Evolutionary conservation across 2,329 filamentous ascomycete genomes (phyloP), one percentile per base, ranked within the genome.

Genomic region (Pyricularia pennisetigena): DNA sequence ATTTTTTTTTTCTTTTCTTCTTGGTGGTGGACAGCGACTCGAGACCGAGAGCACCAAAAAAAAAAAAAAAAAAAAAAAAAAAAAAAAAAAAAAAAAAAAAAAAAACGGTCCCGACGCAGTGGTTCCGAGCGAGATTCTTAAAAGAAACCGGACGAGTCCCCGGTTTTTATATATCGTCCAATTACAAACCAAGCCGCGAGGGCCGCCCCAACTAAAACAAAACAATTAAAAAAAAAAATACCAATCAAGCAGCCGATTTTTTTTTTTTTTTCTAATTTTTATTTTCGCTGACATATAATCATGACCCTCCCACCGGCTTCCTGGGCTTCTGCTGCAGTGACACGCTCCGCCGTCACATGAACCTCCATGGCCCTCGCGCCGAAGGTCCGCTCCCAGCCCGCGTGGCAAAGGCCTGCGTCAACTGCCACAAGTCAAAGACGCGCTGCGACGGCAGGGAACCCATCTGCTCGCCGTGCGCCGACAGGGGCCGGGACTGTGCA

Each of bases 321-420:
- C 20, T n/a, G 41, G 20, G 20, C 41, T 49, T 49, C 16, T 49
- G n/a, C 23, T 23, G 10, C 24, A 67, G 65, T 7, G 65, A 67
- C 32, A 67, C 65, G 8, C 65, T 67, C 24, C 65, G 65, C 26
- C 65, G 65, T n/a, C 65, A 67, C 49, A 67, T 67, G 65, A 54
- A 32, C 35, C 41, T 67, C 2, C 65, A 67, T 54, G 65, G 41
- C 16, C 65, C 65, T 30, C 35, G 65, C 8, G 41, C 65, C 9
- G 54, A 49, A 12, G 49, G 41, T 49, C 65, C 49, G 16, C 35
- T 54, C 10, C 49, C 49, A 20, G 41, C 41, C 49, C 65, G 65
- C 9, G 65, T 67, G 23, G 35, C 65, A 7, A 41, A 54, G 65
- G 65, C 65, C 35, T 67, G 65, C 20, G 35, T n/a, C 8, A 20